Evolutionary conservation across 164 flowering plant species (phyloP).

Genomic region (Chloranthus sessilifolius): DNA sequence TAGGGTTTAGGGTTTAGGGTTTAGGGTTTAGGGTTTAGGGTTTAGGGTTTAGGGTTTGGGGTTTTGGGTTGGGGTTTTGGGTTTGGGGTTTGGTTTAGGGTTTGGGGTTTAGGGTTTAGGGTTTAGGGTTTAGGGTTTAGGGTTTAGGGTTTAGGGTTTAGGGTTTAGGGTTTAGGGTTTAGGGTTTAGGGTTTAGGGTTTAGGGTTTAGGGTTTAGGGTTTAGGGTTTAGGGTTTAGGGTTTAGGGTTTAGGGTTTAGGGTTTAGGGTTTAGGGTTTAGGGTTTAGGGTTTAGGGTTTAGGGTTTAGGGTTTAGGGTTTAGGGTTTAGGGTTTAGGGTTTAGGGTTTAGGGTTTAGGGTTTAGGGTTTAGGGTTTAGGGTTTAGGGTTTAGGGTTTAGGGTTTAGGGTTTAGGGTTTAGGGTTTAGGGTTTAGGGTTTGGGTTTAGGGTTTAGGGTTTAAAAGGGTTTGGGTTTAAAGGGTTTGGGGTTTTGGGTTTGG

Average conservation of each 20-base stretch:
- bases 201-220: conserved; percentile 5
- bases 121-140: too few relatives aligned
- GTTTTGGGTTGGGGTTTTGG: too few relatives aligned
- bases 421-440: background rate
- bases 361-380: conserved; percentile 1
- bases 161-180: conserved; percentile 3
- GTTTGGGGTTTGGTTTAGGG: too few relatives aligned
- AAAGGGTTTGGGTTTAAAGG: too few relatives aligned
- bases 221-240: conserved; percentile 3
- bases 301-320: conserved; percentile 6
- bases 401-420: background rate
- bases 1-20: conserved; percentile 4
- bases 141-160: conserved; percentile 3
- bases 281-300: conserved; percentile 2
- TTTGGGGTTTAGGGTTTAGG: too few relatives aligned
- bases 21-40: conserved; percentile 5
- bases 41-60: too few relatives aligned
- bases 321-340: conserved; percentile 4
- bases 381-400: conserved; percentile 3
- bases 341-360: background rate
- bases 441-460: background rate
- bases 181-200: conserved; percentile 1
- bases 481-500: too few relatives aligned
- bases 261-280: conserved; percentile 3
- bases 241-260: conserved; percentile 1